A percentile compares a stretch with the other conserved stretches of the same genome.
These are phyloP conservation scores for Cryptosporidium ryanae DNA, from an alignment of 169 alveolate species.

Conservation along the genomic window DNA sequence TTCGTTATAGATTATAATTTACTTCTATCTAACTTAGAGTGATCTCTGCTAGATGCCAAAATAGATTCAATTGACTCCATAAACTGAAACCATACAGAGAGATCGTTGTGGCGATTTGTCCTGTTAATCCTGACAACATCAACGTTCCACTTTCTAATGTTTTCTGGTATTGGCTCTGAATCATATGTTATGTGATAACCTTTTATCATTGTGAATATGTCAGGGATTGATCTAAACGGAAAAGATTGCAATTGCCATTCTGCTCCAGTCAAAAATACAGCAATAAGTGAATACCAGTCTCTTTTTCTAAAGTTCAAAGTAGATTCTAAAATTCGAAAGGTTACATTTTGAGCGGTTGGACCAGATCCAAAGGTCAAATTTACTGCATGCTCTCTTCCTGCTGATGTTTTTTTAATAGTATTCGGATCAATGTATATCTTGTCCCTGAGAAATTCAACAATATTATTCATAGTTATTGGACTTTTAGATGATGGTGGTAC, in stretches of 20 bases:
- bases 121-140: conserved; percentile 71
- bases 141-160: conserved; percentile 69
- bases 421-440: conserved; percentile 52
- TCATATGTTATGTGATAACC: conserved; percentile 71
- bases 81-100: conserved; percentile 71
- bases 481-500: conserved; percentile 70
- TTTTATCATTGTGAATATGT: conserved; percentile 59
- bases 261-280: conserved; percentile 67
- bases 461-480: conserved; percentile 58
- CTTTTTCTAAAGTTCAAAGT: conserved; percentile 70
- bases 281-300: conserved; percentile 72
- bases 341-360: conserved; percentile 35
- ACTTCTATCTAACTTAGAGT: conserved; percentile 68
- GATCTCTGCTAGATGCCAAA: conserved; percentile 66
- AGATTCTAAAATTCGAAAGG: conserved; percentile 60
- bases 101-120: conserved; percentile 71
- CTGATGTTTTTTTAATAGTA: conserved; percentile 1
- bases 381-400: conserved; percentile 42
- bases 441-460: conserved; percentile 44
- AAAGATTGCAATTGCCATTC: conserved; percentile 72
- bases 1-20: conserved; percentile 14
- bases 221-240: conserved; percentile 66
- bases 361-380: conserved; percentile 70
- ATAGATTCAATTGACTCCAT: conserved; percentile 70
- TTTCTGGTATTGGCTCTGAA: conserved; percentile 73